A percentile compares a stretch with the other conserved stretches of the same genome.
phyloP scores from a whole-genome alignment of 768 basidiomycete genomes.

The Leccinum longicurvipes region DNA sequence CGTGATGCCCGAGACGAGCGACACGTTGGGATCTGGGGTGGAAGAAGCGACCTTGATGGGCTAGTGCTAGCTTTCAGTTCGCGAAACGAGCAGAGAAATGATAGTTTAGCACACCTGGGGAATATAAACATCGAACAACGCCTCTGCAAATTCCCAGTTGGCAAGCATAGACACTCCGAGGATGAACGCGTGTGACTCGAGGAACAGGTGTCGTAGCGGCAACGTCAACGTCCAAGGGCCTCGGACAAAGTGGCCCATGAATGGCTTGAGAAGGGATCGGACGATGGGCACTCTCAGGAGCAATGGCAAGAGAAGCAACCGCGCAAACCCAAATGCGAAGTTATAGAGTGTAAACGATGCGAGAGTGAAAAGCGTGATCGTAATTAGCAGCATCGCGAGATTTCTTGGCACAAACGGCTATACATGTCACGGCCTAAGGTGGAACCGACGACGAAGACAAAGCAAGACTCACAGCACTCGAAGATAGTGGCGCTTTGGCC shows the following conservation, averaged over 20 bases:
- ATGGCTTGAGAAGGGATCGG: constrained; percentile 50
- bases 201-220: constrained; percentile 41
- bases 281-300: constrained; percentile 55
- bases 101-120: constrained; percentile 43
- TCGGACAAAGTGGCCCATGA: constrained; percentile 59
- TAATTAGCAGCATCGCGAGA: constrained; percentile 28
- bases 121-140: constrained; percentile 56
- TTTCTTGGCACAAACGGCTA: constrained; percentile 24
- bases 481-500: constrained; percentile 21
- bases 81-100: neutral
- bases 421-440: neutral
- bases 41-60: constrained; percentile 43
- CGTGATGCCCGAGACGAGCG: constrained; percentile 61
- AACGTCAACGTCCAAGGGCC: constrained; percentile 54
- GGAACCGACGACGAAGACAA: neutral
- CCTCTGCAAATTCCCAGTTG: constrained; percentile 63
- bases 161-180: constrained; percentile 50
- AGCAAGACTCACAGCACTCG: constrained; percentile 17
- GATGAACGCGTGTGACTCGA: constrained; percentile 47
- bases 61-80: constrained; percentile 30
- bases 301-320: constrained; percentile 49
- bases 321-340: constrained; percentile 43
- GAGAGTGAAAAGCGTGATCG: constrained; percentile 40
- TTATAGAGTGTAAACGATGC: constrained; percentile 39
- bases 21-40: constrained; percentile 51